phyloP scores from a whole-genome alignment of 331 rosid genomes.

The Quercus lobata region DNA sequence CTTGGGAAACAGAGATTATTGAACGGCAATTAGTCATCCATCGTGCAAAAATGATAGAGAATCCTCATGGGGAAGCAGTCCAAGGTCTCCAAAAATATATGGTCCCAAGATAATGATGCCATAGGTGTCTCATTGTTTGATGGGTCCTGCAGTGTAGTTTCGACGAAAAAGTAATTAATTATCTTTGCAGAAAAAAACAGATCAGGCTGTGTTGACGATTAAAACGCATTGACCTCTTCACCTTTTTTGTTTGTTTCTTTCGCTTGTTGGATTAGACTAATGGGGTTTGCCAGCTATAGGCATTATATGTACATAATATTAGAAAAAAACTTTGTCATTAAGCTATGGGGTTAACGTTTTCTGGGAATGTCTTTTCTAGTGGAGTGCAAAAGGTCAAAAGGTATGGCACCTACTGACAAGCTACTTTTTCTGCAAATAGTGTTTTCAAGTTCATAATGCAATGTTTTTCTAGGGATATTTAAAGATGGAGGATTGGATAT shows the following conservation, averaged over 20 bases:
- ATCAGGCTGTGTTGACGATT: conserved; percentile 12
- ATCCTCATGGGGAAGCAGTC: conserved; percentile 23
- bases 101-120: conserved; percentile 31
- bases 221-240: conserved; percentile 47
- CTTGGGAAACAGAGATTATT: conserved; percentile 29
- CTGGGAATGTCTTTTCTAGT: conserved; percentile 22
- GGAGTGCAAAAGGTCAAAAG: conserved; percentile 38
- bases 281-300: conserved; percentile 49
- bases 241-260: conserved; percentile 48
- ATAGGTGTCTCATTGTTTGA: conserved; percentile 14
- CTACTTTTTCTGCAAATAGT: neutral
- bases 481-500: no score
- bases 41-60: conserved; percentile 23
- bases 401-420: conserved; percentile 7
- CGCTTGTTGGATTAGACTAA: conserved; percentile 21
- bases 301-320: conserved; percentile 22
- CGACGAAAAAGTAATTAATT: neutral
- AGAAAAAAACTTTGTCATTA: conserved; percentile 4
- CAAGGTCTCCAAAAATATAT: conserved; percentile 3
- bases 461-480: no score
- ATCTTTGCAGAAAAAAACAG: conserved; percentile 18
- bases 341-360: conserved; percentile 13
- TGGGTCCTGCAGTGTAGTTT: conserved; percentile 21
- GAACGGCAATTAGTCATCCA: conserved; percentile 19
- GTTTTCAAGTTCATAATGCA: neutral